Evolutionary conservation across 2,329 filamentous ascomycete species (phyloP).

Genomic region (Phialemoniopsis sp.): DNA sequence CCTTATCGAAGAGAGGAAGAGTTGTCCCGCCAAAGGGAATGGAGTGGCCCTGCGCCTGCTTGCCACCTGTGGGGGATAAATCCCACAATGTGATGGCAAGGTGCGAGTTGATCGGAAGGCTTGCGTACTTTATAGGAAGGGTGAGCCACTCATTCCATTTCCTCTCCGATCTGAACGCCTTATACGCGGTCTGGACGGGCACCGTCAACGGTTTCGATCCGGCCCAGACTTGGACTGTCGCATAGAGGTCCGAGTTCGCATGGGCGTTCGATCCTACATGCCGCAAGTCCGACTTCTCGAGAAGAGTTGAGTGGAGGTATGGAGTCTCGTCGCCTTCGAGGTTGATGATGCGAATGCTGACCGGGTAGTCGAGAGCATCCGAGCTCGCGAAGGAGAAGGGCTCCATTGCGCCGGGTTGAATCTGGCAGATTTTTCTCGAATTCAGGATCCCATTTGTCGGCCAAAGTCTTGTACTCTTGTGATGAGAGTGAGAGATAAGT

Average conservation of each 20-base stretch:
- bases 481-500: too few species aligned
- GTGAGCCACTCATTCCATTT: constrained; percentile 95
- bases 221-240: constrained; percentile 90
- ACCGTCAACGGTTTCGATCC: constrained; percentile 94
- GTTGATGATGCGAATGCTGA: constrained; percentile 65
- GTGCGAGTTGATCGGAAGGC: constrained; percentile 75
- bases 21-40: constrained; percentile 95
- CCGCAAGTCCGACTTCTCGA: constrained; percentile 74
- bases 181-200: constrained; percentile 88
- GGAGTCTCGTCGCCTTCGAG: constrained; percentile 76
- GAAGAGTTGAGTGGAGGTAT: constrained; percentile 70
- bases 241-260: constrained; percentile 81
- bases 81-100: constrained; percentile 96
- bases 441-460: neutral
- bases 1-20: constrained; percentile 83
- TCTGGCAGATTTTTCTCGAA: neutral
- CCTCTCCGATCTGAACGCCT: constrained; percentile 74
- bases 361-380: constrained; percentile 72
- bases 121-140: constrained; percentile 79
- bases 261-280: constrained; percentile 81
- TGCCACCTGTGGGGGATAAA: constrained; percentile 72
- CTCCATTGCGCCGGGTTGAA: constrained; percentile 59
- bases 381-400: constrained; percentile 94
- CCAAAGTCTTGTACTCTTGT: too few species aligned
- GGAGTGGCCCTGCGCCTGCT: constrained; percentile 67